Evolutionary conservation across 305 asterid genomes (phyloP).

Genomic region (Fraxinus platypoda): DNA sequence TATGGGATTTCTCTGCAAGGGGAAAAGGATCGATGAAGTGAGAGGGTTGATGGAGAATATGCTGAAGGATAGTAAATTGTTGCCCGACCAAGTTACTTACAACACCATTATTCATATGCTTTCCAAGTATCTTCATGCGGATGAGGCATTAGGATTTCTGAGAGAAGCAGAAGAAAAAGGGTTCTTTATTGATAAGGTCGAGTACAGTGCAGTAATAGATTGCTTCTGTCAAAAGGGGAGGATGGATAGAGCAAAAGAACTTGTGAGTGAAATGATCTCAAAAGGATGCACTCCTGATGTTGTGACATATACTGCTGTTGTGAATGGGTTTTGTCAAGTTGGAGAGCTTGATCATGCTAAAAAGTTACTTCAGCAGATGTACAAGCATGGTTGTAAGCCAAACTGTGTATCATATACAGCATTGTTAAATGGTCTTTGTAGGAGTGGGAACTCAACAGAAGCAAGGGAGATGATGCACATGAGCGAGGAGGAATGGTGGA

Average conservation of each 20-base stretch:
- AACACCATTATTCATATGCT: constrained; percentile 70
- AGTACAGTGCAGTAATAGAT: constrained; percentile 67
- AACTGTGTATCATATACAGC: constrained; percentile 80
- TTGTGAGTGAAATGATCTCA: constrained; percentile 70
- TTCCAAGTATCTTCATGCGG: constrained; percentile 70
- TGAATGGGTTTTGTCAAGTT: constrained; percentile 63
- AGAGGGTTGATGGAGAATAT: constrained; percentile 65
- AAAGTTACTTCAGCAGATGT: constrained; percentile 73
- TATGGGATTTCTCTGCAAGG: constrained; percentile 66
- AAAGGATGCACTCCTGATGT: constrained; percentile 87
- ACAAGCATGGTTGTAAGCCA: constrained; percentile 78
- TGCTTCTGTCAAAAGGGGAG: constrained; percentile 67
- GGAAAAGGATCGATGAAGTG: constrained; percentile 57
- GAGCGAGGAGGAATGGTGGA: constrained; percentile 85
- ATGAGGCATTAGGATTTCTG: constrained; percentile 68
- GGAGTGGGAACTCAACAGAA: constrained; percentile 61
- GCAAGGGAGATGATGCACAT: constrained; percentile 80
- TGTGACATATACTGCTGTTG: constrained; percentile 82
- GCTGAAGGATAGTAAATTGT: constrained; percentile 52
- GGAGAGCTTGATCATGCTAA: constrained; percentile 76
- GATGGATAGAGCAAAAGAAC: constrained; percentile 65
- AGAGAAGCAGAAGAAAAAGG: constrained; percentile 75
- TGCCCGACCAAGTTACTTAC: constrained; percentile 74
- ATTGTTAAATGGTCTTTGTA: constrained; percentile 75
- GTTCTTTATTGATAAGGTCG: constrained; percentile 66